Base-by-base conservation (phyloP, 2,329 filamentous ascomycete genomes). In the Penicillium sp. region DNA sequence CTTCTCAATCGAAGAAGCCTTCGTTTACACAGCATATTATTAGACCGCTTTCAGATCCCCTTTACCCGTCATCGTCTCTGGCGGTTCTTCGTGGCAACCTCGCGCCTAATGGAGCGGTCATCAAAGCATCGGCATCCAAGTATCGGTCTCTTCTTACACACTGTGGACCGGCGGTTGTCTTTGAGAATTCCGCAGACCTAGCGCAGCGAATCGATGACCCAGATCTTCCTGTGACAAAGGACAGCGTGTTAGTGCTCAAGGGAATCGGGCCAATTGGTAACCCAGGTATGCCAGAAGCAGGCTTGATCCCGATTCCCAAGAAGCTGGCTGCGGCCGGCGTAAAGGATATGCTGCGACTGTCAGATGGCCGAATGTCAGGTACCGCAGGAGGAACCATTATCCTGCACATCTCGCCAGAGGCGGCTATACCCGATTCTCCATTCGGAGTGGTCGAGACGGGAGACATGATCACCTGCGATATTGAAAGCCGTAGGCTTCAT, bases 361-460 rank as follows among this genome's bases (percentile, higher is more conserved):
- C 73, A 0, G 78, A 81, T 63, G 78, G 78, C 1, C 66, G 78
- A 20, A 81, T 81, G 77, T 76, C 72, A 27, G 78, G 78, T 0
- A 81, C 78, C 3, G 78, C 78, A 2, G 78, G 78, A 0, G 78
- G 78, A 3, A 80, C 78, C 0, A 78, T 81, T 18, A 68, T 78
- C 2, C 63, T 81, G 20, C 78, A 81, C 54, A 71, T 81, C 27
- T 77, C 74, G 3, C 79, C 78, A 0, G 78, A 81, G 57, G 70
- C 75, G 4, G 76, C 70, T 1, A 55, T 78, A 9, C 67, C 72
- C 0, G 72, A 72, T 18, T 76, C 74, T 0, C 70, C 74, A 7
- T 75, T 78, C 54, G 77, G 77, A 0, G 61, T 78, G 3, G 69
- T 80, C 0, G 58, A 68, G 53, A 72, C 74, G 28, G 77, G 77